Percentiles rank a stretch among this genome's conserved stretches.
phyloP scores from a whole-genome alignment of 768 basidiomycete genomes.

The Leccinum incarnatum region DNA sequence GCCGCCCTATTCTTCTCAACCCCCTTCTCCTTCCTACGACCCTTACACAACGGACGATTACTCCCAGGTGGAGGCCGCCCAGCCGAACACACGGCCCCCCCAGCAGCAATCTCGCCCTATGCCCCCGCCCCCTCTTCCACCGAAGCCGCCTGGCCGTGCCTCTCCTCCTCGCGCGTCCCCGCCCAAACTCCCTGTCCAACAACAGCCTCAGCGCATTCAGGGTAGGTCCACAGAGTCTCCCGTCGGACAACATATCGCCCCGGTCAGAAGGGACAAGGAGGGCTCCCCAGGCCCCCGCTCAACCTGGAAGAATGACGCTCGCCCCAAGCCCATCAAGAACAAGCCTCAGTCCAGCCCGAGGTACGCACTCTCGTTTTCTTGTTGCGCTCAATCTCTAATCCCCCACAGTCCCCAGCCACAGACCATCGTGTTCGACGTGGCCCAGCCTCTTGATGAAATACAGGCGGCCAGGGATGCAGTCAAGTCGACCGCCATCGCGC shows the following conservation, averaged over 20 bases:
- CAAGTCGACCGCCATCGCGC: conserved; percentile 87
- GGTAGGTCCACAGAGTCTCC: conserved; percentile 52
- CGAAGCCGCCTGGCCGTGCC: conserved; percentile 44
- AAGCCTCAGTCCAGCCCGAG: conserved; percentile 57
- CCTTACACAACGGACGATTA: conserved; percentile 44
- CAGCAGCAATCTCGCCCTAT: conserved; percentile 38
- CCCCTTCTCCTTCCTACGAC: conserved; percentile 34
- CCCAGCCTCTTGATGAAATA: conserved; percentile 67
- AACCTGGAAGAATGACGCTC: conserved; percentile 35
- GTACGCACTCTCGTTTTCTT: conserved; percentile 34
- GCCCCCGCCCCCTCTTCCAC: conserved; percentile 57
- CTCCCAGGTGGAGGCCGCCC: conserved; percentile 40
- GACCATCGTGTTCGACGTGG: conserved; percentile 72
- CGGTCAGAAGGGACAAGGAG: conserved; percentile 60
- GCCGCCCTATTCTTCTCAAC: conserved; percentile 37
- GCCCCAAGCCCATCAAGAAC: conserved; percentile 39
- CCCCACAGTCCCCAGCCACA: conserved; percentile 56
- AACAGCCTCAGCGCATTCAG: conserved; percentile 42
- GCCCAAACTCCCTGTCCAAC: conserved; percentile 54
- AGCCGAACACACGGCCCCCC: conserved; percentile 7
- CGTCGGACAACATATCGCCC: conserved; percentile 39
- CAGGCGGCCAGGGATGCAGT: conserved; percentile 74
- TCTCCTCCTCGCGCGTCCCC: conserved; percentile 65
- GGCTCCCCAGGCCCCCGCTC: conserved; percentile 64
- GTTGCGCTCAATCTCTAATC: not conserved